Percentiles rank a stretch among this genome's conserved stretches.
phyloP scores from a whole-genome alignment of 306 rosid species.

The Senna tora region DNA sequence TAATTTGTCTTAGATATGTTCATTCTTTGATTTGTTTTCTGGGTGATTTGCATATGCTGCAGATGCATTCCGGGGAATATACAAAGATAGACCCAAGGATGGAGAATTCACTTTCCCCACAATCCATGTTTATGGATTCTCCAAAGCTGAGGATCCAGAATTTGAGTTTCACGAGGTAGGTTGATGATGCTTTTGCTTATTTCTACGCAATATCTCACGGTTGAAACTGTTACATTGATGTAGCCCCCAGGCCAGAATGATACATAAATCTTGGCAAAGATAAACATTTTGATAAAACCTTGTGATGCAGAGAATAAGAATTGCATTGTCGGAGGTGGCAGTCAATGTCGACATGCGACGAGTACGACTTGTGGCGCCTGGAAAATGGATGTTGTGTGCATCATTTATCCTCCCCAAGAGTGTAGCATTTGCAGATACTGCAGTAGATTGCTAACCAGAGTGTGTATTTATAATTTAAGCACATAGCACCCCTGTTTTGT shows the following conservation, averaged over 20 bases:
- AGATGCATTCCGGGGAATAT: constrained; percentile 86
- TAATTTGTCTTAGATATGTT: not conserved
- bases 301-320: constrained; percentile 78
- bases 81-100: constrained; percentile 54
- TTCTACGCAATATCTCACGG: too few species aligned
- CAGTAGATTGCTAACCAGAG: constrained; percentile 37
- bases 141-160: constrained; percentile 94
- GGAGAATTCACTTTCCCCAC: constrained; percentile 57
- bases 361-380: constrained; percentile 90
- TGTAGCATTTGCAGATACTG: constrained; percentile 68
- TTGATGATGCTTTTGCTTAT: constrained; percentile 18
- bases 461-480: constrained; percentile 31
- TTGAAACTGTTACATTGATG: not conserved
- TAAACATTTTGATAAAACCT: constrained; percentile 8
- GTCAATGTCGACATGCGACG: constrained; percentile 79
- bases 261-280: constrained; percentile 18
- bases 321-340: constrained; percentile 73
- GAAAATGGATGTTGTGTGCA: constrained; percentile 96
- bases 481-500: constrained; percentile 16
- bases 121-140: constrained; percentile 94
- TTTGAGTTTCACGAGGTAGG: constrained; percentile 90
- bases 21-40: constrained; percentile 5
- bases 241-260: constrained; percentile 24
- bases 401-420: constrained; percentile 80
- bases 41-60: constrained; percentile 34